phyloP scores from a whole-genome alignment of 768 basidiomycete species.

The Lactarius trivialis region DNA sequence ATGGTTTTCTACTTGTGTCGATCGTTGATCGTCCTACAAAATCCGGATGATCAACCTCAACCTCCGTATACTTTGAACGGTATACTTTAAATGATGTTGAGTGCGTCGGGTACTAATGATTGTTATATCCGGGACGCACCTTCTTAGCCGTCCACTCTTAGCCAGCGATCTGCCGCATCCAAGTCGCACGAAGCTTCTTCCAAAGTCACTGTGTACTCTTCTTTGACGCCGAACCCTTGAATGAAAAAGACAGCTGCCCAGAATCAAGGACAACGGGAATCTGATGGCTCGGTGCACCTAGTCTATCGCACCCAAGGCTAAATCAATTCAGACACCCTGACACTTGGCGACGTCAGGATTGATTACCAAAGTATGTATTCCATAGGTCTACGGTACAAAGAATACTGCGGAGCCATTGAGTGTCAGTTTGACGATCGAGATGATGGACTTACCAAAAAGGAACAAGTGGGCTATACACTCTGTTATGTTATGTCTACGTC shows the following conservation, averaged over 20 bases:
- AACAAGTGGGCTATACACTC: not conserved
- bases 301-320: not conserved
- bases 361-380: not conserved
- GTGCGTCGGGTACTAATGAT: not conserved
- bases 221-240: not conserved
- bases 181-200: not conserved
- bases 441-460: not conserved
- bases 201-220: not conserved
- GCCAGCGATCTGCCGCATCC: too few relatives aligned
- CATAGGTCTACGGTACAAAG: not conserved
- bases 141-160: too few relatives aligned
- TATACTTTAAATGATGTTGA: too few relatives aligned
- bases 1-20: constrained; percentile 5
- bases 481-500: not conserved
- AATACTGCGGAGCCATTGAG: not conserved
- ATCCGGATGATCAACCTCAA: too few relatives aligned
- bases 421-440: not conserved
- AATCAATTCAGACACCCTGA: not conserved
- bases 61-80: too few relatives aligned
- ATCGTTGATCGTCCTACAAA: too few relatives aligned
- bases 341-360: not conserved
- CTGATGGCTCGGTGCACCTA: not conserved
- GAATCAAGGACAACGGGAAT: not conserved
- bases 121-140: too few relatives aligned
- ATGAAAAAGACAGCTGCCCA: too few relatives aligned